Evolutionary conservation across 2,329 filamentous ascomycete species (phyloP).

Genomic region (Fusarium longipes): DNA sequence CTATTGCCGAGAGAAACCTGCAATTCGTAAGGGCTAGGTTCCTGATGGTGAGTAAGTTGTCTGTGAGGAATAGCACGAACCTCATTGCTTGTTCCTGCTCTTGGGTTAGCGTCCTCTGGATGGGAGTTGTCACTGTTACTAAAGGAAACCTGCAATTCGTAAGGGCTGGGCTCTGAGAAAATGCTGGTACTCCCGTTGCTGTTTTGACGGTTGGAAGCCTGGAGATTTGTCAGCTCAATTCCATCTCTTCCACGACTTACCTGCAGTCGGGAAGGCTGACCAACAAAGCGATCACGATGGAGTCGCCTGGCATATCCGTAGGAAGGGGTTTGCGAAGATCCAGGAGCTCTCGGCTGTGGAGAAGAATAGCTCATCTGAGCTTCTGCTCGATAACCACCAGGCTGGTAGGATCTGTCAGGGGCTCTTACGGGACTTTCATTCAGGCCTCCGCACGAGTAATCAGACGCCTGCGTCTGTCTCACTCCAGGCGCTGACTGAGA

Average conservation of each 20-base stretch:
- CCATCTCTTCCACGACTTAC: constrained; percentile 1
- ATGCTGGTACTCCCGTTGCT: background rate
- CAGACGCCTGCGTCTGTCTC: background rate
- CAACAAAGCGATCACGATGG: background rate
- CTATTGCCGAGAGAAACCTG: background rate
- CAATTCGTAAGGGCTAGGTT: background rate
- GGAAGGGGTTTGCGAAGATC: background rate
- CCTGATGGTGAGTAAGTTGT: too few relatives aligned
- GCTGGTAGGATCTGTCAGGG: background rate
- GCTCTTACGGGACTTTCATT: background rate
- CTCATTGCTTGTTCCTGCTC: too few relatives aligned
- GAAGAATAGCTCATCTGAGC: background rate
- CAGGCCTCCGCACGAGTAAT: background rate
- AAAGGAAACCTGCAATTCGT: background rate
- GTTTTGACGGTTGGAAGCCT: background rate
- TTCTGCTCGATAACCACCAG: background rate
- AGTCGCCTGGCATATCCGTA: background rate
- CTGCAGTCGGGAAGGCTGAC: background rate
- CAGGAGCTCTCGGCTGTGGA: background rate
- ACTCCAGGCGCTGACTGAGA: background rate
- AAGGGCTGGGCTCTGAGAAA: background rate
- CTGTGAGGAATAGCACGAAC: too few relatives aligned
- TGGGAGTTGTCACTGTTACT: background rate
- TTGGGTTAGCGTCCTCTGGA: too few relatives aligned
- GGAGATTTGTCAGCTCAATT: constrained; percentile 10